Base-by-base conservation (phyloP, 1,284 basidiomycete genomes). In the Megacollybia platyphylla region DNA sequence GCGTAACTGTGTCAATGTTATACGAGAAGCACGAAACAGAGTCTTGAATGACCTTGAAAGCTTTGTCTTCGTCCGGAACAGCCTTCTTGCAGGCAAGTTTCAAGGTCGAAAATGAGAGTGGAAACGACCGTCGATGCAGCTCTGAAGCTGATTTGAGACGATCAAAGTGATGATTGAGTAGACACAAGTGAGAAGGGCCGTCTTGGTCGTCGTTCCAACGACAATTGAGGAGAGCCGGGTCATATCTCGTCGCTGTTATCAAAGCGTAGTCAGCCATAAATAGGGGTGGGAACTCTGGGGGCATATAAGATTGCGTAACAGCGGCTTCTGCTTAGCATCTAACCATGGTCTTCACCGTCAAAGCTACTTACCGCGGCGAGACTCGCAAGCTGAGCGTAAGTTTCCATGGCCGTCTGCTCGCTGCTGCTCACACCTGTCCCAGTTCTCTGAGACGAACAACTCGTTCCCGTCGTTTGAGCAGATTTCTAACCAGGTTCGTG, bases 171-270 rank as follows among this genome's bases (percentile, higher is more conserved):
- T 70, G 68, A 0, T 54, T 57, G 11, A 84, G 70, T 0, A 86
- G 60, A 18, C 85, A 59, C 49, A 74, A 82, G 0, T 70, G 39
- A 0, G 71, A 76, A 1, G 73, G 70, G 1, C 62, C 64, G 40
- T 72, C 66, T 7, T 61, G 50, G 11, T 63, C 61, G 15, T 76
- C 67, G 50, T 84, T 85, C 79, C 77, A 85, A 6, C 48, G 30
- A 8, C 68, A 54, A 5, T 52, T 47, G 8, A 61, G 52, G 5
- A 84, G 62, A 24, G 54, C 57, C 1, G 59, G 60, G 52, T 86
- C 84, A 52, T 70, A 81, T 46, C 79, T 64, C 1, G 70, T 68
- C 0, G 76, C 66, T 5, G 73, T 70, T 26, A 79, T 58, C 24
- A 83, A 64, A 30, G 65, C 54, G 52, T 62, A 67, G 26, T n/a